phyloP scores from a whole-genome alignment of 768 basidiomycete species.

The Mycena galericulata region DNA sequence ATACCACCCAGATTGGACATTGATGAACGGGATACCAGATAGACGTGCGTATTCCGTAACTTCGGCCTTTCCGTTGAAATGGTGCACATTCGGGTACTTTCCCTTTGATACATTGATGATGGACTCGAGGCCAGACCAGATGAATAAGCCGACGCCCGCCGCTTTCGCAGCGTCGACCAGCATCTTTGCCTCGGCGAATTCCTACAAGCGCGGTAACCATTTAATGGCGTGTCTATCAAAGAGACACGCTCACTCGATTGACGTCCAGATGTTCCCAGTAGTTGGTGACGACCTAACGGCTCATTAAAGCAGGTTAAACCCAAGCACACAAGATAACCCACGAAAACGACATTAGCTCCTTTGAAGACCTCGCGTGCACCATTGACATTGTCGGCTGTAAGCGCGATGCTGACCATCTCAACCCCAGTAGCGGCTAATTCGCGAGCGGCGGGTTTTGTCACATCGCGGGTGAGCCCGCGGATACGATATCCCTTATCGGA shows the following conservation, averaged over 20 bases:
- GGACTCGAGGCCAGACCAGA: constrained; percentile 33
- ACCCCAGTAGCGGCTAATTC: constrained; percentile 15
- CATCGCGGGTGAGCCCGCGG: constrained; percentile 31
- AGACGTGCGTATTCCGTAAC: constrained; percentile 20
- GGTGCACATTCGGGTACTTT: constrained; percentile 31
- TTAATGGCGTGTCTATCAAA: not conserved
- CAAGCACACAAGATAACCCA: not conserved
- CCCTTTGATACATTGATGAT: constrained; percentile 17
- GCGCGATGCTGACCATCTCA: constrained; percentile 15
- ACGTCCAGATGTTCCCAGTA: constrained; percentile 34
- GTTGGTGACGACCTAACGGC: constrained; percentile 27
- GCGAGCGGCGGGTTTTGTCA: constrained; percentile 19
- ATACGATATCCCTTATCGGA: constrained; percentile 28
- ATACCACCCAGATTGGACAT: constrained; percentile 30
- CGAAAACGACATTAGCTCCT: constrained; percentile 24
- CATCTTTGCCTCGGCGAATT: constrained; percentile 30
- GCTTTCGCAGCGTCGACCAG: constrained; percentile 28
- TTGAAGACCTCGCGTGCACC: constrained; percentile 15
- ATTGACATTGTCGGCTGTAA: constrained; percentile 16
- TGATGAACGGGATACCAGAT: constrained; percentile 24
- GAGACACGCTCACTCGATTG: constrained; percentile 4
- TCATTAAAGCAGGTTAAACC: not conserved
- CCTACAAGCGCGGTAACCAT: not conserved
- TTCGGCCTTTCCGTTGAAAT: constrained; percentile 31
- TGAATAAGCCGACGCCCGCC: constrained; percentile 15